Evolutionary conservation across 164 flowering plant genomes (phyloP).

Genomic region (Malania oleifera): DNA sequence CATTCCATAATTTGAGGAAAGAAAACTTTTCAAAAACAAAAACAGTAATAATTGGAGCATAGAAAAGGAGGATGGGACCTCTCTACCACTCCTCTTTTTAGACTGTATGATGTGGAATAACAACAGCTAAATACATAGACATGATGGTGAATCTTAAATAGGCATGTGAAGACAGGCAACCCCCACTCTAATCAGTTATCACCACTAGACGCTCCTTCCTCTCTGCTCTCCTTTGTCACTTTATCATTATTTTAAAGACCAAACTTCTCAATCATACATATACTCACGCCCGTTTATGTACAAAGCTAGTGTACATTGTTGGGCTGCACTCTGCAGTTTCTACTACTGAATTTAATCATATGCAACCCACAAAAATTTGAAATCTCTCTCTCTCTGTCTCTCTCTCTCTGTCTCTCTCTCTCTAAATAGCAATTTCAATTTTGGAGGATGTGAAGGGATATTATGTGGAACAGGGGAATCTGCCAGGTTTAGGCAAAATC

Average conservation of each 20-base stretch:
- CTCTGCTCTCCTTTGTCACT: neutral
- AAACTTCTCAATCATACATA: too few relatives aligned
- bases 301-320: too few relatives aligned
- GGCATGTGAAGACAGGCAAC: conserved; percentile 4
- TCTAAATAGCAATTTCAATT: too few relatives aligned
- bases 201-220: conserved; percentile 4
- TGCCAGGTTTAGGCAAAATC: conserved; percentile 14
- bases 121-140: too few relatives aligned
- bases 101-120: too few relatives aligned
- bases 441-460: conserved; percentile 17
- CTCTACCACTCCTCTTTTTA: neutral
- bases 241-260: neutral
- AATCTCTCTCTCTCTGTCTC: conserved; percentile 9
- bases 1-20: too few relatives aligned
- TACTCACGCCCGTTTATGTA: too few relatives aligned
- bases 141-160: too few relatives aligned
- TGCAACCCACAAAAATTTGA: conserved; percentile 8
- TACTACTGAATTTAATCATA: too few relatives aligned
- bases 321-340: too few relatives aligned
- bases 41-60: too few relatives aligned
- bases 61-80: conserved; percentile 3
- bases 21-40: too few relatives aligned
- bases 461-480: conserved; percentile 12
- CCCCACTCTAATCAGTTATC: neutral
- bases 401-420: conserved; percentile 10